Conservation (phyloP, 225 moss, liverwort and hornwort genomes). For the Takakia lepidozioides region DNA sequence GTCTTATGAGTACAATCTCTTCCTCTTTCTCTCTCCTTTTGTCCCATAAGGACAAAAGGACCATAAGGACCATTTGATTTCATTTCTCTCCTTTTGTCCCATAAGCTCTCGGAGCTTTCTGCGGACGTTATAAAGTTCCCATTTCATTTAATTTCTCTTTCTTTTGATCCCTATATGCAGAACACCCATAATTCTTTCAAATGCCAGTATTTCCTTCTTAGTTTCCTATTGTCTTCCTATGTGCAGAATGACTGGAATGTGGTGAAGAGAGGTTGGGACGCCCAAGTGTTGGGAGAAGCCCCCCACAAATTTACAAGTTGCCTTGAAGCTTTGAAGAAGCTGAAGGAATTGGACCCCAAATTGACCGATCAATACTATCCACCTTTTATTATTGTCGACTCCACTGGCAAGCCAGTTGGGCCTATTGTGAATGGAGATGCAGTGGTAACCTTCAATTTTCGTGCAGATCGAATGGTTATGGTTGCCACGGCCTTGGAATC, state of each 20-base stretch:
- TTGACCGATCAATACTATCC: conserved; percentile 59
- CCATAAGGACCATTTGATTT: too few relatives aligned
- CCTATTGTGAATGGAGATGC: conserved; percentile 56
- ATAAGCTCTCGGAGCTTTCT: too few relatives aligned
- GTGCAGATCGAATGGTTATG: conserved; percentile 74
- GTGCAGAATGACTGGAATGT: conserved; percentile 97
- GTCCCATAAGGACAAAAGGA: too few relatives aligned
- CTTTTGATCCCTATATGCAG: too few relatives aligned
- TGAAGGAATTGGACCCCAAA: conserved; percentile 40
- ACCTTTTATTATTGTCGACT: conserved; percentile 55
- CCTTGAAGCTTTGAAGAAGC: conserved; percentile 50
- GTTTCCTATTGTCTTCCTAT: too few relatives aligned
- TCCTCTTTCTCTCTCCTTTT: too few relatives aligned
- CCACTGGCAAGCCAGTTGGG: conserved; percentile 38
- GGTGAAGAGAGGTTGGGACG: conserved; percentile 97
- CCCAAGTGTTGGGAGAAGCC: conserved; percentile 88
- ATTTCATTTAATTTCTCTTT: too few relatives aligned
- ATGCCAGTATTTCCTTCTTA: too few relatives aligned
- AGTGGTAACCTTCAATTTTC: conserved; percentile 57
- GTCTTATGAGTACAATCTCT: too few relatives aligned
- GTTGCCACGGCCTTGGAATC: conserved; percentile 80
- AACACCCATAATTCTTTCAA: too few relatives aligned
- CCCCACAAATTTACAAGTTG: conserved; percentile 44
- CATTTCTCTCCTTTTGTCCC: too few relatives aligned
- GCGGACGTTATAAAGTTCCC: too few relatives aligned